These are phyloP conservation scores for Citrus hindsii DNA, from an alignment of 345 rosid genomes.

Conservation along the genomic window DNA sequence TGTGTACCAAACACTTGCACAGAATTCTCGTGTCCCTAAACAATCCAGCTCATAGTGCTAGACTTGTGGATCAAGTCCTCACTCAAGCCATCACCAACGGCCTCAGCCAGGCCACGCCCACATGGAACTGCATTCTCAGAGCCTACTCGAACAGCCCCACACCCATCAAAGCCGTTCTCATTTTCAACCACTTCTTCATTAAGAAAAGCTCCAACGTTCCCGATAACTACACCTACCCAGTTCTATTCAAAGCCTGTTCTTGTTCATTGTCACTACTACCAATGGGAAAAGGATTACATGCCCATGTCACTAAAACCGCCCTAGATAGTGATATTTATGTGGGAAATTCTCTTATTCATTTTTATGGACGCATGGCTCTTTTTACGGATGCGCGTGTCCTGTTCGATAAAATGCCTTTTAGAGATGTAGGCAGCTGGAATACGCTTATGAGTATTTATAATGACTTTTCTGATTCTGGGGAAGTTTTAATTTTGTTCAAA, in stretches of 20 bases:
- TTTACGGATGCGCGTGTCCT: not conserved
- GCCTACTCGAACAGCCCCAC: slow-evolving; percentile 15
- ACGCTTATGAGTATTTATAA: slow-evolving; percentile 14
- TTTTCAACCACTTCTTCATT: slow-evolving; percentile 11
- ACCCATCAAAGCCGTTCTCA: slow-evolving; percentile 20
- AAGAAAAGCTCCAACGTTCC: not conserved
- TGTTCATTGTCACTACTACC: not conserved
- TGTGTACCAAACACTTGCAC: not conserved
- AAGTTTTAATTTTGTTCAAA: slow-evolving; percentile 18
- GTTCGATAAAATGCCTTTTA: slow-evolving; percentile 19
- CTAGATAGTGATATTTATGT: slow-evolving; percentile 13
- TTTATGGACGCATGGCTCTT: not conserved
- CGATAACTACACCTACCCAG: slow-evolving; percentile 22
- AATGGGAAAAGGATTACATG: slow-evolving; percentile 16
- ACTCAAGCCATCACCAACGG: slow-evolving; percentile 19
- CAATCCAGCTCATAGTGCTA: not conserved
- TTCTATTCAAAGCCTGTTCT: slow-evolving; percentile 21
- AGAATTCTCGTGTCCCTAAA: not conserved
- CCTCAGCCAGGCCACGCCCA: slow-evolving; percentile 10
- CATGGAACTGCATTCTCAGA: slow-evolving; percentile 24
- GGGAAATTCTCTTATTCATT: slow-evolving; percentile 19
- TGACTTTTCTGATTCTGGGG: not conserved
- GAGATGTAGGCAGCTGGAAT: slow-evolving; percentile 27
- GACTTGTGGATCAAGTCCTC: slow-evolving; percentile 17
- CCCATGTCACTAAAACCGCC: slow-evolving; percentile 13